These are phyloP conservation scores for Verticillium nonalfalfae DNA, from an alignment of 2,329 filamentous ascomycete species.

Conservation along the genomic window DNA sequence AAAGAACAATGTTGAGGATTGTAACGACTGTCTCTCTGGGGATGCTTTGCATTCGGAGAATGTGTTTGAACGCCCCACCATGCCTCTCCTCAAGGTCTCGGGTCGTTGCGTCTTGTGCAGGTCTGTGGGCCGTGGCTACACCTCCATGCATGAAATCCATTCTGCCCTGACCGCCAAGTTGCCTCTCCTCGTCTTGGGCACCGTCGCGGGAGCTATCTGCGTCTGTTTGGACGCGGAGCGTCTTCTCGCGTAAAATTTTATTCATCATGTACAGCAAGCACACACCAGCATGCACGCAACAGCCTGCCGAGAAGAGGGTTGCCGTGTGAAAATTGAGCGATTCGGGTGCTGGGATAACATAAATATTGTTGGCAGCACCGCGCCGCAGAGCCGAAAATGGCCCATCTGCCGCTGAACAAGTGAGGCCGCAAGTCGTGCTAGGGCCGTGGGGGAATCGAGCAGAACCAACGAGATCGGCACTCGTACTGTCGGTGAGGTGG, in stretches of 20 bases:
- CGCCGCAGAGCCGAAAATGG: constrained; percentile 49
- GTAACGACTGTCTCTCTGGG: constrained; percentile 38
- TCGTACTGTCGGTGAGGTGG: constrained; percentile 32
- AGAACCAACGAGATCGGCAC: constrained; percentile 23
- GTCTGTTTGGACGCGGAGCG: constrained; percentile 17
- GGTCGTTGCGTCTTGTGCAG: too few relatives aligned
- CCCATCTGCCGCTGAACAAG: constrained; percentile 35
- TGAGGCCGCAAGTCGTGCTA: constrained; percentile 35
- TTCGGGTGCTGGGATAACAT: constrained; percentile 52
- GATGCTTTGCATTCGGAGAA: constrained; percentile 30
- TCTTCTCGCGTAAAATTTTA: constrained; percentile 46
- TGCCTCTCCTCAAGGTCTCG: too few relatives aligned
- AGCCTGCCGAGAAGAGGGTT: constrained; percentile 56
- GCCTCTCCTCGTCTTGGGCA: constrained; percentile 18
- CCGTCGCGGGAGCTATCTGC: constrained; percentile 34
- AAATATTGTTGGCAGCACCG: constrained; percentile 53
- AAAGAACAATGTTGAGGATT: constrained; percentile 47
- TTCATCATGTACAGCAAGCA: constrained; percentile 57
- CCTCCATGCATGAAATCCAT: too few relatives aligned
- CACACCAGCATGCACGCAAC: constrained; percentile 58
- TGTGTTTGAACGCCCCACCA: too few relatives aligned
- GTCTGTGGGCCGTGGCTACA: too few relatives aligned
- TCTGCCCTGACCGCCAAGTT: constrained; percentile 37
- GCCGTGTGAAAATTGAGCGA: constrained; percentile 51
- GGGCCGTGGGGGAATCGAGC: constrained; percentile 36